Percentiles rank a stretch among this genome's conserved stretches.
Conservation (phyloP, 768 basidiomycete species). For the Postia placenta region DNA sequence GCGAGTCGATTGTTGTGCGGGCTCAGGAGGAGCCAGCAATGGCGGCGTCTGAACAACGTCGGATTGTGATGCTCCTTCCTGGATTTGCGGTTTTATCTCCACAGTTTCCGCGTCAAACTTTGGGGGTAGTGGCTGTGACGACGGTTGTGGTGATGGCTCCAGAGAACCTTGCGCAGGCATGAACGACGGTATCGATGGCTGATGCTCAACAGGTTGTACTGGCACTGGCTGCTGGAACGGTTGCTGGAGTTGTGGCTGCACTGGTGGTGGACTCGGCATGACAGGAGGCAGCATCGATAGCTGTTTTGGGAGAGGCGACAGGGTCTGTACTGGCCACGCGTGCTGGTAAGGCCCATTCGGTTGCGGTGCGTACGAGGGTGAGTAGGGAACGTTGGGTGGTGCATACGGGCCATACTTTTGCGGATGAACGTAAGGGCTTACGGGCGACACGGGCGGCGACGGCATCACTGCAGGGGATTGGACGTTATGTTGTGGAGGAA, state of each 20-base stretch:
- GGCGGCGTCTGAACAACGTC: background rate
- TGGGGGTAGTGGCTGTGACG: background rate
- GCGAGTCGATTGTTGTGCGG: conserved; percentile 3
- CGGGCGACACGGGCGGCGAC: conserved; percentile 21
- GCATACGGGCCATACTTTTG: conserved; percentile 27
- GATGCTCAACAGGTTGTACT: background rate
- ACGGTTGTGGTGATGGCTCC: background rate
- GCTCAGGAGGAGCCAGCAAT: background rate
- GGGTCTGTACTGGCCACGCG: conserved; percentile 41
- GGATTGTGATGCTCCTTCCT: too few relatives aligned
- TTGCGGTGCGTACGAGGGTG: conserved; percentile 22
- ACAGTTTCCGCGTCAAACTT: background rate
- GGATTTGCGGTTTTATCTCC: background rate
- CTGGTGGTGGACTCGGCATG: background rate
- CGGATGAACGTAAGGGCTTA: conserved; percentile 23
- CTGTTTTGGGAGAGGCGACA: conserved; percentile 62
- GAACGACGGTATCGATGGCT: background rate
- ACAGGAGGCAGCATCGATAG: conserved; percentile 35
- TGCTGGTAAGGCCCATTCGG: conserved; percentile 29
- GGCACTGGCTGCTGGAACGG: conserved; percentile 2
- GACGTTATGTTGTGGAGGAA: conserved; percentile 23
- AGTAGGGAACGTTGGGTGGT: conserved; percentile 23
- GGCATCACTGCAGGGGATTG: conserved; percentile 20
- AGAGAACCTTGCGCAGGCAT: background rate
- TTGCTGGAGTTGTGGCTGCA: conserved; percentile 7